Base-by-base conservation (phyloP, 2,329 filamentous ascomycete genomes). In the Metarhizium humberi region DNA sequence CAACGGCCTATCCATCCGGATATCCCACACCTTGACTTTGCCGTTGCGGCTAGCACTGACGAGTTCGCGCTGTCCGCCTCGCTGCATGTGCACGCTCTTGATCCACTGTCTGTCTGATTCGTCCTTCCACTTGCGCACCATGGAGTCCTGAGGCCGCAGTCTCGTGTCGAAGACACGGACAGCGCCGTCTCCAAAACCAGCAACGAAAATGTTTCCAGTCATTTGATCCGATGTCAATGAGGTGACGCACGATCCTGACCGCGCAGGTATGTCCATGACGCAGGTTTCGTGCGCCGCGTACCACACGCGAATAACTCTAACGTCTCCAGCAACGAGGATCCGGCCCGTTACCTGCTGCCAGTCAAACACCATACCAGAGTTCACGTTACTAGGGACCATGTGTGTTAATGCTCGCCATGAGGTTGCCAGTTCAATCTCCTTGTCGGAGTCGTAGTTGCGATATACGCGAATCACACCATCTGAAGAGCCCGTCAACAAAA, bases 261-360 rank as follows among this genome's bases (percentile, higher is more conserved):
- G 86, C 11, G 94, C 94, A 38, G 92, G 91, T 53, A 99, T 96
- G 67, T 99, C 94, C 76, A 86, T 88, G 53, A 90, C 83, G 72
- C 92, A 97, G 42, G 94, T 87, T 76, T 99, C 94, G 47, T 90
- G 88, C 7, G 90, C 90, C 16, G 92, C 92, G 66, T 95, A 94
- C 94, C 94, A 99, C 38, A 97, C 90, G 40, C 92, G 83, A 63
- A 99, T 96, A 38, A 96, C 89, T 56, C 94, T 89, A 54, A 96
- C 90, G 68, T 99, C 94, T 48, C 94, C 94, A 11, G 94, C 94
- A 36, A 97, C 94, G n/a, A 99, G 79, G 7, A 95, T 86, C 58
- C 90, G 89, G 7, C 94, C 94, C 62, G 90, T 90, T n/a, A 95
- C 92, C 73, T 99, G 94, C 69, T 97, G 92, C 94, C 94, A 99